Evolutionary conservation across 306 rosid species (phyloP).

Genomic region (Acacia crassicarpa): DNA sequence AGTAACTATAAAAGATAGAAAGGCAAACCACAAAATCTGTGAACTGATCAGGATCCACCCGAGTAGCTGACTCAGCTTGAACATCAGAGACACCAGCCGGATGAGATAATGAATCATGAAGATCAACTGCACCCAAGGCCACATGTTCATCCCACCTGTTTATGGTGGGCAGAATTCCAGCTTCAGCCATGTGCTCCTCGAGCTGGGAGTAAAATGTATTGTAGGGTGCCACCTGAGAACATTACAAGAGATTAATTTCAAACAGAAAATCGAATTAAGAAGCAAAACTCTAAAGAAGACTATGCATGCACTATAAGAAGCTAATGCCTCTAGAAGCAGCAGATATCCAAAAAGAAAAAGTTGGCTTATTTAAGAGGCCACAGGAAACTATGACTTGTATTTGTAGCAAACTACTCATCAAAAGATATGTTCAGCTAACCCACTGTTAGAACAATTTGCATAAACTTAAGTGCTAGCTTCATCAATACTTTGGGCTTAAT

Average conservation of each 20-base stretch:
- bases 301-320: conserved; percentile 7
- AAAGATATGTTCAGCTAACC: conserved; percentile 2
- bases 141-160: conserved; percentile 88
- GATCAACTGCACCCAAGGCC: conserved; percentile 83
- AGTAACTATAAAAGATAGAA: conserved; percentile 5
- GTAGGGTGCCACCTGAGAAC: conserved; percentile 90
- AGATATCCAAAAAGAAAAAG: conserved; percentile 16
- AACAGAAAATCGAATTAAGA: conserved; percentile 25
- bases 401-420: not conserved
- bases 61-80: conserved; percentile 80
- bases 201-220: conserved; percentile 84
- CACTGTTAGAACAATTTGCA: not conserved
- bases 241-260: conserved; percentile 23
- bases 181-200: conserved; percentile 87
- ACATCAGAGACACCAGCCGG: conserved; percentile 96
- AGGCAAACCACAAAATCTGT: conserved; percentile 80
- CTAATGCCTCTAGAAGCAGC: conserved; percentile 9
- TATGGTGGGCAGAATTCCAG: conserved; percentile 69
- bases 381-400: not conserved
- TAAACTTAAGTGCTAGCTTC: conserved; percentile 19
- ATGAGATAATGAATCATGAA: conserved; percentile 97
- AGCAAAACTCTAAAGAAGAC: conserved; percentile 23
- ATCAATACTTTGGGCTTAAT: conserved; percentile 8
- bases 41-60: conserved; percentile 79
- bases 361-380: not conserved